phyloP scores from a whole-genome alignment of 2,329 filamentous ascomycete species.

The Aspergillus pseudonomiae region DNA sequence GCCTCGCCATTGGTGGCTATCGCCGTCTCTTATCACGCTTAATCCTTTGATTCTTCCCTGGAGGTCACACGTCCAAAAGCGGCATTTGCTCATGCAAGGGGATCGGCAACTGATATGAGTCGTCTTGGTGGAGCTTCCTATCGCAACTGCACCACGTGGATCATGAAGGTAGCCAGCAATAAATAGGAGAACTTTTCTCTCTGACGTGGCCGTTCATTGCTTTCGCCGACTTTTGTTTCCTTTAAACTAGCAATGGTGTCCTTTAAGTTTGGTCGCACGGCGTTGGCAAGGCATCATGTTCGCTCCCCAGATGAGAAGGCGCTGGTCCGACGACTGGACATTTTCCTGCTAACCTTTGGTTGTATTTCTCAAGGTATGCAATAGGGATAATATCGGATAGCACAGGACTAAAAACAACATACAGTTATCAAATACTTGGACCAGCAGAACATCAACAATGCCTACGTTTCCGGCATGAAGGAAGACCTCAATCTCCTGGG shows the following conservation, averaged over 20 bases:
- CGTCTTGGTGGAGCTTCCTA: background rate
- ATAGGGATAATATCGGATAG: background rate
- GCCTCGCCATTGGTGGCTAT: background rate
- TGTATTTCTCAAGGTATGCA: background rate
- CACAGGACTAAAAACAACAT: too few species aligned
- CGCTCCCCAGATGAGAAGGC: background rate
- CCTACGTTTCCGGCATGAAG: slow-evolving; percentile 4
- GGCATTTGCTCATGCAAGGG: background rate
- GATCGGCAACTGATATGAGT: background rate
- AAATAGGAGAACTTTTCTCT: background rate
- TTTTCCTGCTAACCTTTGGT: background rate
- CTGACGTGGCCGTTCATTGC: too few species aligned
- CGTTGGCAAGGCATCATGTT: background rate
- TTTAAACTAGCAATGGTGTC: background rate
- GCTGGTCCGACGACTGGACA: background rate
- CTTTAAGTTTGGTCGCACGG: background rate
- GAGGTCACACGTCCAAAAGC: background rate
- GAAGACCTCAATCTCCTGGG: background rate
- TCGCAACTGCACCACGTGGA: background rate
- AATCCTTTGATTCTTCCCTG: too few species aligned
- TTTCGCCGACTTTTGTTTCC: background rate
- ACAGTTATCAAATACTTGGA: background rate
- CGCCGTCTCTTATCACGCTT: slow-evolving; percentile 3
- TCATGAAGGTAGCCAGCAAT: background rate
- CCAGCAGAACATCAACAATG: slow-evolving; percentile 3